Evolutionary conservation across 148 eudicot species (phyloP).

Genomic region (Dianthus caryophyllus): DNA sequence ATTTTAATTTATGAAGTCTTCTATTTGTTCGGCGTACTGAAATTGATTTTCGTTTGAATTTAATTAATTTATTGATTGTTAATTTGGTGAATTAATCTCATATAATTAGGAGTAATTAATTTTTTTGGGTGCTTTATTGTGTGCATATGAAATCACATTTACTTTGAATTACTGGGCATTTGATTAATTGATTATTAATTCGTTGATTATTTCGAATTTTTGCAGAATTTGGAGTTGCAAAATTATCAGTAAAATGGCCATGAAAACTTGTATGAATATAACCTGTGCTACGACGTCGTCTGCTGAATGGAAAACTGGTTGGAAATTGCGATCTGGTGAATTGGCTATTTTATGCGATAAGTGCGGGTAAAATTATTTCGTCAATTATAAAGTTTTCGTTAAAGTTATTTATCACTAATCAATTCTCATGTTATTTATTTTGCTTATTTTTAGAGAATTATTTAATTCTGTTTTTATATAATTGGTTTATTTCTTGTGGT

Average conservation of each 20-base stretch:
- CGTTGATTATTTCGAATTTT: constrained; percentile 16
- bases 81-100: no score
- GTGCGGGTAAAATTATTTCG: constrained; percentile 68
- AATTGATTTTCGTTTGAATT: no score
- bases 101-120: no score
- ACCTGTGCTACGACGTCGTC: constrained; percentile 58
- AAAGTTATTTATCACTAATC: not conserved
- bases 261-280: constrained; percentile 64
- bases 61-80: no score
- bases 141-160: not conserved
- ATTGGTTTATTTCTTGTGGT: not conserved
- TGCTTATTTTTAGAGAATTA: not conserved
- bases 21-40: no score
- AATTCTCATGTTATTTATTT: not conserved
- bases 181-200: not conserved
- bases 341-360: constrained; percentile 67
- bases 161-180: constrained; percentile 18
- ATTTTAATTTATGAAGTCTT: no score
- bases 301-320: constrained; percentile 62
- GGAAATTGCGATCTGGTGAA: constrained; percentile 81
- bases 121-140: not conserved
- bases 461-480: not conserved
- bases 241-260: constrained; percentile 26
- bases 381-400: not conserved
- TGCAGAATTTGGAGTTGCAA: not conserved